Conservation (phyloP, 345 rosid species). For the Camelina laxa region DNA sequence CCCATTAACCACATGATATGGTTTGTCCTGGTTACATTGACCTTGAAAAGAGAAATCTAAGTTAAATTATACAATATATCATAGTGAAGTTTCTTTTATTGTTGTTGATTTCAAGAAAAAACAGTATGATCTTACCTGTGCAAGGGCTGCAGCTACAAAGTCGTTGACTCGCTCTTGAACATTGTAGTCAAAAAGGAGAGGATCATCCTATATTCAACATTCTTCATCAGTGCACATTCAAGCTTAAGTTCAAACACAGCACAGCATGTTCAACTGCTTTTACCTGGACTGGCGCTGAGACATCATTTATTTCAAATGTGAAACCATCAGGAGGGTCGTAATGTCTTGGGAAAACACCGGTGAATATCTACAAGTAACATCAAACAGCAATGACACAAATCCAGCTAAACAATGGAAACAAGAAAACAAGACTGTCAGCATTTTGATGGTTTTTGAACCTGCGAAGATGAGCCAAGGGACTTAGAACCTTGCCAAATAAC, state of each 20-base stretch:
- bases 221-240: conserved; percentile 35
- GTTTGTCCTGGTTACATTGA: conserved; percentile 87
- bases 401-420: conserved; percentile 17
- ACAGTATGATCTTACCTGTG: conserved; percentile 55
- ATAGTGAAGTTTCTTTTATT: background rate
- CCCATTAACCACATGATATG: conserved; percentile 98
- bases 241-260: conserved; percentile 22
- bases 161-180: conserved; percentile 89
- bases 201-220: conserved; percentile 66
- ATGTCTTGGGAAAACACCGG: conserved; percentile 89
- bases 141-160: conserved; percentile 85
- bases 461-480: conserved; percentile 89
- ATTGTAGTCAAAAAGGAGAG: conserved; percentile 78
- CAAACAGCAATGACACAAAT: conserved; percentile 19
- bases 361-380: conserved; percentile 65
- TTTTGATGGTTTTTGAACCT: conserved; percentile 55
- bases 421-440: conserved; percentile 13
- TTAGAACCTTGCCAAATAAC: conserved; percentile 91
- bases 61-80: background rate
- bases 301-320: conserved; percentile 82
- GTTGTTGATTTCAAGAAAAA: background rate
- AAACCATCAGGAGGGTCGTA: conserved; percentile 97
- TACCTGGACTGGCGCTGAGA: conserved; percentile 92
- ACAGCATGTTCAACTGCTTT: conserved; percentile 23
- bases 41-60: conserved; percentile 50